phyloP scores from a whole-genome alignment of 2,329 filamentous ascomycete genomes.

The Eutypella sp. region DNA sequence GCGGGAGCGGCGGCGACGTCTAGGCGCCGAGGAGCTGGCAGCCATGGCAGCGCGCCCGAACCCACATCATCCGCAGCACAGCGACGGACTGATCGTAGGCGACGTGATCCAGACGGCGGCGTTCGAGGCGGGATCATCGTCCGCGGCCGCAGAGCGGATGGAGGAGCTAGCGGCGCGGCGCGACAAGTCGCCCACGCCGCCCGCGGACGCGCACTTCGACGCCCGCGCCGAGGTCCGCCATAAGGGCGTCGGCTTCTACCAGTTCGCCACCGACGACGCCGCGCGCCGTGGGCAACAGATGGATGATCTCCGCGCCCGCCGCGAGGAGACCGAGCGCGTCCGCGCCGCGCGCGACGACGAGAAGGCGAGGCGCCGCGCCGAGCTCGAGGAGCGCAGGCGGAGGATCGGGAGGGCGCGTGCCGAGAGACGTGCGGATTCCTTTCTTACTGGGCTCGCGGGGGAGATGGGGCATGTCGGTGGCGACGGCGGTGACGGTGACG shows the following conservation, averaged over 20 bases:
- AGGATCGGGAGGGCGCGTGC: slow-evolving; percentile 53
- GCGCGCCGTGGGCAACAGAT: slow-evolving; percentile 64
- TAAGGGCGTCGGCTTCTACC: slow-evolving; percentile 88
- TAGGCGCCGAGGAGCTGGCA: slow-evolving; percentile 58
- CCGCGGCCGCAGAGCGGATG: slow-evolving; percentile 56
- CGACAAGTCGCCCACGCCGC: slow-evolving; percentile 76
- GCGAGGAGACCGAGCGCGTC: slow-evolving; percentile 62
- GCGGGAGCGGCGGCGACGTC: slow-evolving; percentile 44
- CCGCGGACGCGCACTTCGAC: slow-evolving; percentile 79
- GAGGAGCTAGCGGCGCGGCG: slow-evolving; percentile 70
- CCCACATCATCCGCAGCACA: slow-evolving; percentile 64
- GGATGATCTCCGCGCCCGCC: slow-evolving; percentile 62
- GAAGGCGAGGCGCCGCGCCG: slow-evolving; percentile 52
- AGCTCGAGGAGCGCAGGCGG: slow-evolving; percentile 60
- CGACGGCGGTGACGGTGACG: not conserved
- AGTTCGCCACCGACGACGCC: slow-evolving; percentile 74
- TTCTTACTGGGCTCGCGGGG: slow-evolving; percentile 29
- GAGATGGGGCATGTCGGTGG: slow-evolving; percentile 15
- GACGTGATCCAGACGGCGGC: slow-evolving; percentile 79
- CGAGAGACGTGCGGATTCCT: slow-evolving; percentile 31
- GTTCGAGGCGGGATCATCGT: slow-evolving; percentile 68
- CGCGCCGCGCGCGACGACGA: slow-evolving; percentile 51
- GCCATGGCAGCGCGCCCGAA: slow-evolving; percentile 56
- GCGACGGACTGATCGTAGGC: too few relatives aligned
- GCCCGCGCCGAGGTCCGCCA: slow-evolving; percentile 76